A percentile compares a stretch with the other conserved stretches of the same genome.
Conservation (phyloP, 805 yeast species). For the Wickerhamomyces alni region DNA sequence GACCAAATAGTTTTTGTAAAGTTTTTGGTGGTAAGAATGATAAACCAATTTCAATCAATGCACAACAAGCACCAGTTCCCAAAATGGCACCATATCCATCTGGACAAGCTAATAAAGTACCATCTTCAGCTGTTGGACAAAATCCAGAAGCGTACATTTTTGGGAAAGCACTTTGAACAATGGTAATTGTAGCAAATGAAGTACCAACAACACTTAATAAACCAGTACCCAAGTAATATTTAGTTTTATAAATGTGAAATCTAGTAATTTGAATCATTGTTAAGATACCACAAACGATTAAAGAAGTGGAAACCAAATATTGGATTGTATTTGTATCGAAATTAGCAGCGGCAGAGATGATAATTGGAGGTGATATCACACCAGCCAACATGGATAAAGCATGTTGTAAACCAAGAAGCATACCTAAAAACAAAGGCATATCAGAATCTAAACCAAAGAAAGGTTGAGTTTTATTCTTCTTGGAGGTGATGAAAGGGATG, state of each 20-base stretch:
- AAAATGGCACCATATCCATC: conserved; percentile 86
- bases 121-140: conserved; percentile 60
- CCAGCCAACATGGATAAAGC: conserved; percentile 90
- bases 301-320: conserved; percentile 64
- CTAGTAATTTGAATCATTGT: conserved; percentile 76
- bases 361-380: conserved; percentile 75
- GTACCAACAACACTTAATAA: conserved; percentile 87
- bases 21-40: conserved; percentile 73
- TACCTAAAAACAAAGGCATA: conserved; percentile 76
- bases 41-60: conserved; percentile 62
- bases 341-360: conserved; percentile 61
- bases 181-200: conserved; percentile 81
- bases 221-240: conserved; percentile 82
- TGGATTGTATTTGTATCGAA: conserved; percentile 44
- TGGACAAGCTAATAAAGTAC: conserved; percentile 71
- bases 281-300: conserved; percentile 66
- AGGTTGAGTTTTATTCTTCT: conserved; percentile 54
- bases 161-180: conserved; percentile 73
- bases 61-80: conserved; percentile 76
- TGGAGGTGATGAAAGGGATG: conserved; percentile 54
- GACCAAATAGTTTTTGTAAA: conserved; percentile 76
- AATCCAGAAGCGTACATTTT: conserved; percentile 70
- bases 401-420: conserved; percentile 82
- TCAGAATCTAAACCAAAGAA: conserved; percentile 77
- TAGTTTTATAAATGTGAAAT: conserved; percentile 67